These are phyloP conservation scores for Solanum chiquidenum DNA, from an alignment of 257 asterid genomes.

Conservation along the genomic window DNA sequence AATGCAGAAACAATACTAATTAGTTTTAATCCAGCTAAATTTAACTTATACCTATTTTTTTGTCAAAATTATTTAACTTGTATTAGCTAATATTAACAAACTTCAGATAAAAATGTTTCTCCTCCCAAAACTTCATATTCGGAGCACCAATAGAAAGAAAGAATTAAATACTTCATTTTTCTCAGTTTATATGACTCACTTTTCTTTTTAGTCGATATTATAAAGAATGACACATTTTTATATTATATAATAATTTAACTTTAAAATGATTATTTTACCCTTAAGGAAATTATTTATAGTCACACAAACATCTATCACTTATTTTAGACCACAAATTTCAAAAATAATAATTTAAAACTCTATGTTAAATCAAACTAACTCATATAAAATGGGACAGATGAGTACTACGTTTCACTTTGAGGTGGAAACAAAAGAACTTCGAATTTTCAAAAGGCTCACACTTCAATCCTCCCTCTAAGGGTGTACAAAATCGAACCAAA, in stretches of 20 bases:
- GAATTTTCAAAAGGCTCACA: neutral
- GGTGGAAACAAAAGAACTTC: neutral
- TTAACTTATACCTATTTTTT: no score
- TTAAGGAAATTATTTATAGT: no score
- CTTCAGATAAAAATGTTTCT: no score
- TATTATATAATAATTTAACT: no score
- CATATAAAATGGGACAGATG: neutral
- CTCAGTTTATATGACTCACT: no score
- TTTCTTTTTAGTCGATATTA: no score
- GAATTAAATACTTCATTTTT: neutral
- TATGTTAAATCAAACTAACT: no score
- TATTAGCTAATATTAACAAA: no score
- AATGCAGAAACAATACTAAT: neutral
- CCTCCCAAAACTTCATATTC: neutral
- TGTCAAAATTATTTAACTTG: no score
- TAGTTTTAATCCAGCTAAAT: neutral
- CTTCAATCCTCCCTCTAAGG: neutral
- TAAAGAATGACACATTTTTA: neutral
- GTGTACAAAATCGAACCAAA: no score
- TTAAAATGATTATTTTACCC: no score
- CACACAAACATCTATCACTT: neutral
- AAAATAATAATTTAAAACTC: neutral
- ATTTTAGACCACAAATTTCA: neutral
- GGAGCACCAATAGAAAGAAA: neutral
- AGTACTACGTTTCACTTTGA: neutral